Evolutionary conservation across 2,329 filamentous ascomycete species (phyloP).

Genomic region (Trichoderma afroharzianum): DNA sequence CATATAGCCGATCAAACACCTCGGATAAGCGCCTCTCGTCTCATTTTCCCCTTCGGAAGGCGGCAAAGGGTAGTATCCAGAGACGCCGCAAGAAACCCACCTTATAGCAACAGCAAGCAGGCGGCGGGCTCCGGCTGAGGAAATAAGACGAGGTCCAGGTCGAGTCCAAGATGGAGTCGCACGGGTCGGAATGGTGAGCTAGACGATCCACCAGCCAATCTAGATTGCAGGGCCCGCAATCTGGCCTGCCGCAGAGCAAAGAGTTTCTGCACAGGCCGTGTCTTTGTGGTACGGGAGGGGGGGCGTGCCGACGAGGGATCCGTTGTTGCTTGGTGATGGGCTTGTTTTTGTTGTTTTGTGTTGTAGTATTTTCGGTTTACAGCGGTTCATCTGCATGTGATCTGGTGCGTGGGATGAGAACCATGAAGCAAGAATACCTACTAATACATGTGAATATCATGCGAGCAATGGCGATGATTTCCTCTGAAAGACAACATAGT

Average conservation of each 20-base stretch:
- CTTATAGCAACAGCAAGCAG: neutral
- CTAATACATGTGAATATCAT: neutral
- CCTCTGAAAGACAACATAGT: neutral
- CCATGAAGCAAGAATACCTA: neutral
- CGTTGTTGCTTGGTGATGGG: neutral
- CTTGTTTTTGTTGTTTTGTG: neutral
- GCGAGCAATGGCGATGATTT: neutral
- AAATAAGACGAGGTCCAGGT: neutral
- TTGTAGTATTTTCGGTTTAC: neutral
- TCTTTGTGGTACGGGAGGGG: neutral
- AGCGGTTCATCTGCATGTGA: neutral
- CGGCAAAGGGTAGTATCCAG: conserved; percentile 6
- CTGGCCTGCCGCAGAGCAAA: neutral
- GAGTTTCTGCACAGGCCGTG: neutral
- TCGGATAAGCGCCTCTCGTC: neutral
- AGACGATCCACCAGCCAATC: conserved; percentile 1
- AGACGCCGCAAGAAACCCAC: neutral
- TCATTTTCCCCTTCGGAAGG: neutral
- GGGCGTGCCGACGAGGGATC: neutral
- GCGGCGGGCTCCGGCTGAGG: neutral
- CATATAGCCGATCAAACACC: neutral
- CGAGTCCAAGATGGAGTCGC: neutral
- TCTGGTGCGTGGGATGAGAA: neutral
- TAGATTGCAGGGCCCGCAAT: conserved; percentile 8
- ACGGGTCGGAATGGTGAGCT: neutral